A percentile compares a stretch with the other conserved stretches of the same genome.
Conservation (phyloP, 2,329 filamentous ascomycete species). For the Phialocephala subalpina region DNA sequence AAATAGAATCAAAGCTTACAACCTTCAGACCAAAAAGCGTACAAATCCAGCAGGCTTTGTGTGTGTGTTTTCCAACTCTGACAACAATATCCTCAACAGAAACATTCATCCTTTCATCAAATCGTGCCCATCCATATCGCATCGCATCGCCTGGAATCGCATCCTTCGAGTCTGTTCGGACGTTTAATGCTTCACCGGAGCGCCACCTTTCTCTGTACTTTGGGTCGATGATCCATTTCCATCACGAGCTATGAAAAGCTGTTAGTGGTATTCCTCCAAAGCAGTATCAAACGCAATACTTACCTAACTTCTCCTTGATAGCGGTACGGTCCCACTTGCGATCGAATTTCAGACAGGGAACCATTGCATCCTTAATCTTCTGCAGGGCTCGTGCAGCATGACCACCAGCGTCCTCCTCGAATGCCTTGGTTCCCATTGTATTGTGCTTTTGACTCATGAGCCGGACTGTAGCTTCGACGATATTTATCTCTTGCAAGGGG, state of each 20-base stretch:
- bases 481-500: not conserved
- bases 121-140: not conserved
- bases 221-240: not conserved
- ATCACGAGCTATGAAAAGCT: not conserved
- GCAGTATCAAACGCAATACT: not conserved
- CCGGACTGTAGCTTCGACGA: not conserved
- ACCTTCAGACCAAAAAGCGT: not conserved
- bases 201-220: not conserved
- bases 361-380: not conserved
- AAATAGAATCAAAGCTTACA: not conserved
- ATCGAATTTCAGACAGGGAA: not conserved
- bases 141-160: not conserved
- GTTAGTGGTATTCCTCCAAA: not conserved
- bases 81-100: not conserved
- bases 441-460: not conserved
- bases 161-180: not conserved
- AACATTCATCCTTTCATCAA: not conserved
- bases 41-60: not conserved
- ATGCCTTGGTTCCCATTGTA: not conserved
- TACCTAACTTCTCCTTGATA: conserved; percentile 6
- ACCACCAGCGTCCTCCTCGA: conserved; percentile 5
- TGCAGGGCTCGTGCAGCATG: not conserved
- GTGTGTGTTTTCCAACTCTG: not conserved
- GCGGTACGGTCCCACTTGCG: not conserved
- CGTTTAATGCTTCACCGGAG: not conserved